Percentiles rank a stretch among this genome's conserved stretches.
Conservation (phyloP, 345 rosid genomes). For the Salix udensis region DNA sequence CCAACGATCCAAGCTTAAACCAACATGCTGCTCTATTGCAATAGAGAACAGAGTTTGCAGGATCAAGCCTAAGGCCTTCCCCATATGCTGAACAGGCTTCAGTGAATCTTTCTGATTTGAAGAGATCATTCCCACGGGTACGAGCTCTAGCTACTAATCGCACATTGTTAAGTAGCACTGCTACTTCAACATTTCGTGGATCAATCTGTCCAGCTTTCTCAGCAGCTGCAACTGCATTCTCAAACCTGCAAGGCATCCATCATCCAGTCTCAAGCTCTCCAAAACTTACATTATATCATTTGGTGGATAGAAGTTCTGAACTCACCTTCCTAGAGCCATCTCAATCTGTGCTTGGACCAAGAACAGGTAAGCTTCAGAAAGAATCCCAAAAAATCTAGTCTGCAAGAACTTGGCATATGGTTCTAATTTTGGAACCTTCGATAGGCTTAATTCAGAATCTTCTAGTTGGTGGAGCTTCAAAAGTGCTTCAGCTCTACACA, state of each 20-base stretch:
- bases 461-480: constrained; percentile 77
- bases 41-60: constrained; percentile 69
- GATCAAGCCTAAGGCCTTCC: constrained; percentile 85
- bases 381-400: constrained; percentile 67
- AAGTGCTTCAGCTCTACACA: constrained; percentile 96
- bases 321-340: constrained; percentile 93
- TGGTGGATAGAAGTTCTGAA: constrained; percentile 15
- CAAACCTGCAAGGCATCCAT: constrained; percentile 82
- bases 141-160: constrained; percentile 65
- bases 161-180: constrained; percentile 58
- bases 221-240: constrained; percentile 68
- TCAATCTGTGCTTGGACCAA: constrained; percentile 81
- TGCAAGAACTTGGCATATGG: constrained; percentile 30
- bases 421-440: constrained; percentile 48
- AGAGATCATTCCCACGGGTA: constrained; percentile 82
- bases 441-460: constrained; percentile 59
- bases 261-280: constrained; percentile 33
- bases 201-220: constrained; percentile 77
- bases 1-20: constrained; percentile 80
- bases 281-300: constrained; percentile 8
- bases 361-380: constrained; percentile 63
- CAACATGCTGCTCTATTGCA: constrained; percentile 93
- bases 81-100: constrained; percentile 91
- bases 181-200: constrained; percentile 62
- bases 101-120: constrained; percentile 90